Evolutionary conservation across 805 yeast species (phyloP).

Genomic region (Ogataea ramenticola): DNA sequence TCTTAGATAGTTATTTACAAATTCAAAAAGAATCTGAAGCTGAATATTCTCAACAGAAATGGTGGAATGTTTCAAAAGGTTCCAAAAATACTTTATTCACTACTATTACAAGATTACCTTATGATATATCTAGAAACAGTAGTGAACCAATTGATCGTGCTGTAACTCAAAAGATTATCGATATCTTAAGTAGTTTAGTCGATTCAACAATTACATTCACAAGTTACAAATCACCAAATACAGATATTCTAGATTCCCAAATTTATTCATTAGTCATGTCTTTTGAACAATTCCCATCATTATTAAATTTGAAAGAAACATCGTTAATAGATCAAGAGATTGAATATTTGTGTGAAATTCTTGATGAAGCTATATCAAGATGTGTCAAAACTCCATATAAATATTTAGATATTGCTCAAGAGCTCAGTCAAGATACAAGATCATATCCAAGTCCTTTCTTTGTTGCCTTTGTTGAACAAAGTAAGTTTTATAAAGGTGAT

Average conservation of each 20-base stretch:
- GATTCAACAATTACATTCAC: slow-evolving; percentile 50
- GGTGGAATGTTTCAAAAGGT: slow-evolving; percentile 61
- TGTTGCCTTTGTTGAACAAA: slow-evolving; percentile 61
- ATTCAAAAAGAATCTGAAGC: slow-evolving; percentile 42
- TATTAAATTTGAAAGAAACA: slow-evolving; percentile 1
- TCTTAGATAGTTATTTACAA: slow-evolving; percentile 55
- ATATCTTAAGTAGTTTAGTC: slow-evolving; percentile 41
- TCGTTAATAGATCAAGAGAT: slow-evolving; percentile 11
- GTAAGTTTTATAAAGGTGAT: slow-evolving; percentile 39
- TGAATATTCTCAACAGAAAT: slow-evolving; percentile 41
- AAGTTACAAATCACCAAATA: slow-evolving; percentile 17
- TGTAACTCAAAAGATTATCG: slow-evolving; percentile 35
- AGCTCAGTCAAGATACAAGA: slow-evolving; percentile 8
- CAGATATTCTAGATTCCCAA: slow-evolving; percentile 41
- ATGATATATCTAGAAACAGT: slow-evolving; percentile 10
- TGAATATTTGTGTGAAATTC: slow-evolving; percentile 45
- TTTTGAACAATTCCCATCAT: slow-evolving; percentile 20
- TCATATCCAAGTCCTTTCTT: slow-evolving; percentile 48
- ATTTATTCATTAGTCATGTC: slow-evolving; percentile 47
- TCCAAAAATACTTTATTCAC: slow-evolving; percentile 58
- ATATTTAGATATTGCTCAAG: slow-evolving; percentile 55
- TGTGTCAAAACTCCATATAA: slow-evolving; percentile 73
- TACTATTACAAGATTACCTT: slow-evolving; percentile 47
- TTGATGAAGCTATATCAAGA: slow-evolving; percentile 75
- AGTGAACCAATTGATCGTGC: slow-evolving; percentile 5